Base-by-base conservation (phyloP, 2,329 filamentous ascomycete genomes). In the Xenosphaeropsis pyriputrescens region DNA sequence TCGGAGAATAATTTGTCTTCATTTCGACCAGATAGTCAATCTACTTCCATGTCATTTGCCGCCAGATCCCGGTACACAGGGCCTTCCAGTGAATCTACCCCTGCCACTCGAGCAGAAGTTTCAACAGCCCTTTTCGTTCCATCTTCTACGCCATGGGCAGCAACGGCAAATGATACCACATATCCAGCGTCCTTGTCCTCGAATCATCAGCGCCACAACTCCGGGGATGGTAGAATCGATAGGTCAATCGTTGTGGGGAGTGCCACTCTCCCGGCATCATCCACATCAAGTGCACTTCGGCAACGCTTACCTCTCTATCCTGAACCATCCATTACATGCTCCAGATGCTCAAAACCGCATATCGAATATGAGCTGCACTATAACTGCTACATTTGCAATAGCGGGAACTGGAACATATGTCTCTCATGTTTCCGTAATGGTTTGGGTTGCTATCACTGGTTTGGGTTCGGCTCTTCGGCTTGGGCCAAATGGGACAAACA, bases 361-460 rank as follows among this genome's bases (percentile, higher is more conserved):
- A 88, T 95, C 29, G 80, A 94, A 53, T 85, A 93, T 48, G 75
- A 85, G 7, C 61, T 94, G 2, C 85, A 95, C 56, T 93, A 89
- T 58, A 82, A 82, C 52, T 96, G 89, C 57, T 57, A 61, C 2
- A 64, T 66, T 36, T 95, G 89, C 56, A 65, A 71, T 13, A 61
- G 67, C 5, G 85, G 84, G 1, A 64, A 72, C 34, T 93, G 79
- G 65, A 80, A 88, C 53, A 64, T 95, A 9, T 96, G 89, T 51
- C 59, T 82, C 2, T 68, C 68, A 45, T 96, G 89, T 60, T 95
- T 93, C 55, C 76, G 85, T 18, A 55, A 63, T 11, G 79, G 79
- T 7, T 72, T 72, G 50, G 88, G 88, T 9, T 96, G 89, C 54
- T 65, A 75, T 14, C 74, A 91, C 53, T 95, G 86, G 85, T 86